Base-by-base conservation (phyloP, 140 eudicot species). In the Artemisia princeps region DNA sequence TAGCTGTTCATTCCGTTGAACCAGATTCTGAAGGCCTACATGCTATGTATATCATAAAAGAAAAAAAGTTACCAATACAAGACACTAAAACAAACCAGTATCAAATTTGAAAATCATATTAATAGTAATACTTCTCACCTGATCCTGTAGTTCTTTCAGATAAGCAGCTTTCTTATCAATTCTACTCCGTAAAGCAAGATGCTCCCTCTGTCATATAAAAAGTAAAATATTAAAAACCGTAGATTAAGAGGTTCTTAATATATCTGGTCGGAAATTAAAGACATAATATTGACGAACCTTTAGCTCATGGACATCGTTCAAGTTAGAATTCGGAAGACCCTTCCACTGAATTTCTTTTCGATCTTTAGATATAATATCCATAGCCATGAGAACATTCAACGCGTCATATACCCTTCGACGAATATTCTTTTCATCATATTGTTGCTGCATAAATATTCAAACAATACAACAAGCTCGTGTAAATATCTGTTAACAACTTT, bases 341-440 rank as follows among this genome's bases (percentile, higher is more conserved):
- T 65, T 80, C 94, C 94, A 85, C 61, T 74, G 88, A 70, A 85
- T 85, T 74, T 85, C 94, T 68, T 85, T 85, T 70, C 72, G 80
- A 33, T 82, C 94, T 73, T 82, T 85, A 20, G 81, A 74, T 23
- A 85, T 85, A 11, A 85, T 79, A 67, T 85, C 94, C 81, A 85
- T 72, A 52, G 94, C 94, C 94, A 82, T 82, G 26, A 85, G 83
- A 14, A 85, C 94, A 46, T 85, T 85, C 22, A 85, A 54, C 0
- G 94, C 85, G 55, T 85, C 94, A 59, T 85, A 85, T 33, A 85
- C 88, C 72, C 94, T 77, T 68, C 94, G 76, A 30, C 94, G 82
- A 60, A 85, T 85, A 64, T 85, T 85, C 76, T 85, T 85, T 70
- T 82, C 88, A 46, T 80, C 88, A 33, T 76, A 83, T 49, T 77